Evolutionary conservation across 2,329 filamentous ascomycete genomes (phyloP).

Genomic region (Exophiala aquamarina): DNA sequence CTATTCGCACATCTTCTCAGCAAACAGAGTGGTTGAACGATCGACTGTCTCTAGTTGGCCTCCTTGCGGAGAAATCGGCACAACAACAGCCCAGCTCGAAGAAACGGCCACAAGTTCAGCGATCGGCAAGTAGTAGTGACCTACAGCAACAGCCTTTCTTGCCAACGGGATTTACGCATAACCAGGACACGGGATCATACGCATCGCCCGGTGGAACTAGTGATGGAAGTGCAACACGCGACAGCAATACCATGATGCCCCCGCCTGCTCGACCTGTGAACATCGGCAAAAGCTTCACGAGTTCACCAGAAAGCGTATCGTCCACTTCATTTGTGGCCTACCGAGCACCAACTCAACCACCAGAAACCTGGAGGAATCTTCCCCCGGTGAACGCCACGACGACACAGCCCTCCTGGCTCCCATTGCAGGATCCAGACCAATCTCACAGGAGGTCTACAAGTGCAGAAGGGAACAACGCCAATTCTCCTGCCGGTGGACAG

Average conservation of each 20-base stretch:
- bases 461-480: too few relatives aligned
- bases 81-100: background rate
- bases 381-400: too few relatives aligned
- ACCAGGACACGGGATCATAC: background rate
- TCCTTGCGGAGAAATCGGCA: background rate
- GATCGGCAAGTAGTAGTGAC: background rate
- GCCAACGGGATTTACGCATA: background rate
- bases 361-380: too few relatives aligned
- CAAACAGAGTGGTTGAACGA: constrained; percentile 3
- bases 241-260: constrained; percentile 1
- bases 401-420: too few relatives aligned
- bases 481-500: background rate
- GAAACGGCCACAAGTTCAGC: background rate
- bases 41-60: background rate
- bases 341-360: too few relatives aligned
- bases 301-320: background rate
- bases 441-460: too few relatives aligned
- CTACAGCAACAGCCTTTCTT: background rate
- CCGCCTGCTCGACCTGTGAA: background rate
- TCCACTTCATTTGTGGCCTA: too few relatives aligned
- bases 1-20: constrained; percentile 2
- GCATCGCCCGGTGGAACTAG: background rate
- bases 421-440: too few relatives aligned
- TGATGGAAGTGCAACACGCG: background rate
- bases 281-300: background rate